These are phyloP conservation scores for Pyrenula aspistea DNA, from an alignment of 495 filamentous ascomycete genomes.

Conservation along the genomic window DNA sequence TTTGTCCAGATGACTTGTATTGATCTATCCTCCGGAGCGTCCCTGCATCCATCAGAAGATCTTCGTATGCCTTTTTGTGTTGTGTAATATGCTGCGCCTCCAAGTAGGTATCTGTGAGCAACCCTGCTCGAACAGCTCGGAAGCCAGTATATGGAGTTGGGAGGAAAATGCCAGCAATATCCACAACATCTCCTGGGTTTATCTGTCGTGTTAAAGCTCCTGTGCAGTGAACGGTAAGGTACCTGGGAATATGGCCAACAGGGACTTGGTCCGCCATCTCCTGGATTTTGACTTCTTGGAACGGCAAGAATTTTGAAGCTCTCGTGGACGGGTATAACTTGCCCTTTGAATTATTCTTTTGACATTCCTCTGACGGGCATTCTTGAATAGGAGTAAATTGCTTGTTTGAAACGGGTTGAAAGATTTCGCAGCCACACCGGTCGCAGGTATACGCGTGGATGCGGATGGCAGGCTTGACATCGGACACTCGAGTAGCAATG, in stretches of 20 bases:
- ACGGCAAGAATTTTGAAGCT: conserved; percentile 91
- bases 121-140: conserved; percentile 86
- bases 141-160: conserved; percentile 97
- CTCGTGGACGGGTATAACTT: conserved; percentile 87
- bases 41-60: conserved; percentile 63
- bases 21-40: conserved; percentile 72
- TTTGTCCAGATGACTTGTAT: conserved; percentile 68
- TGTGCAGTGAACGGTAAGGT: conserved; percentile 79
- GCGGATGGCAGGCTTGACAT: conserved; percentile 93
- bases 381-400: conserved; percentile 75
- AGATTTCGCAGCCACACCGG: conserved; percentile 90
- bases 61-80: conserved; percentile 95
- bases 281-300: conserved; percentile 98
- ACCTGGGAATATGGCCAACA: conserved; percentile 90
- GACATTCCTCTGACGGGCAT: conserved; percentile 80
- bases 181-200: conserved; percentile 88
- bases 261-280: conserved; percentile 97
- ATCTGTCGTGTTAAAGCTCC: conserved; percentile 73
- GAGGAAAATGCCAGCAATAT: conserved; percentile 88
- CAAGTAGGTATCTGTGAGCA: conserved; percentile 91
- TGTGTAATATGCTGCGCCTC: conserved; percentile 88
- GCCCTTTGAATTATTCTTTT: conserved; percentile 80
- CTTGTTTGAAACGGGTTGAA: conserved; percentile 88
- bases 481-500: conserved; percentile 89
- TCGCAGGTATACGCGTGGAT: conserved; percentile 98